These are phyloP conservation scores for Niebla homalea DNA, from an alignment of 495 filamentous ascomycete species.

Conservation along the genomic window DNA sequence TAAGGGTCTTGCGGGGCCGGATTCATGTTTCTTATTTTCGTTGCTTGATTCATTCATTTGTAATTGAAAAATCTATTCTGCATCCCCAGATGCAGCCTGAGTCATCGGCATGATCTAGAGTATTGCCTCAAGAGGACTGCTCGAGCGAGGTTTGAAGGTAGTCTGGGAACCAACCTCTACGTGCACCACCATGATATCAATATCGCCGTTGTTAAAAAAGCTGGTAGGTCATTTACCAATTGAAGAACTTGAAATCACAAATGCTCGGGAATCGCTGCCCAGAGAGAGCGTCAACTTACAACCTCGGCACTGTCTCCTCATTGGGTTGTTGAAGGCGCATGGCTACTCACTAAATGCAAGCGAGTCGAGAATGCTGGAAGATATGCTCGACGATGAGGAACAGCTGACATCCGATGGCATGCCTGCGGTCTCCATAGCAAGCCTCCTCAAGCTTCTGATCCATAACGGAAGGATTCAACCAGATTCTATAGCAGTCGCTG, in stretches of 20 bases:
- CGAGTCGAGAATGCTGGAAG: not conserved
- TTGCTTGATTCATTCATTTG: too few relatives aligned
- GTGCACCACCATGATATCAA: not conserved
- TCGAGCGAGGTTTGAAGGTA: too few relatives aligned
- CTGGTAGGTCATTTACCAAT: not conserved
- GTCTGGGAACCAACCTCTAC: not conserved
- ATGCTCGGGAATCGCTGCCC: not conserved
- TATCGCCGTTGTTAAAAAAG: not conserved
- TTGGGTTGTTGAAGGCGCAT: not conserved
- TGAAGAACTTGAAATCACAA: not conserved
- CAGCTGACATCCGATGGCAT: not conserved
- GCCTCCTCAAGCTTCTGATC: not conserved
- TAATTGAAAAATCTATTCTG: too few relatives aligned
- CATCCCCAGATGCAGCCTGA: too few relatives aligned
- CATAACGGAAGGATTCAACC: constrained; percentile 25
- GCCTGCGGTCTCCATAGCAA: not conserved
- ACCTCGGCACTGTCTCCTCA: not conserved
- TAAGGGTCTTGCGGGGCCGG: too few relatives aligned
- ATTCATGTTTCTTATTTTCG: too few relatives aligned
- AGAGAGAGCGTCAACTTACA: not conserved
- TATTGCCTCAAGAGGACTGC: too few relatives aligned
- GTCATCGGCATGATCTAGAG: too few relatives aligned
- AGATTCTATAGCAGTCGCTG: constrained; percentile 71
- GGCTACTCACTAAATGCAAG: not conserved
- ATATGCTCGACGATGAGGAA: not conserved